Evolutionary conservation across 2,329 filamentous ascomycete species (phyloP), one percentile per base, ranked within the genome.

Genomic region (Talaromyces sp.): DNA sequence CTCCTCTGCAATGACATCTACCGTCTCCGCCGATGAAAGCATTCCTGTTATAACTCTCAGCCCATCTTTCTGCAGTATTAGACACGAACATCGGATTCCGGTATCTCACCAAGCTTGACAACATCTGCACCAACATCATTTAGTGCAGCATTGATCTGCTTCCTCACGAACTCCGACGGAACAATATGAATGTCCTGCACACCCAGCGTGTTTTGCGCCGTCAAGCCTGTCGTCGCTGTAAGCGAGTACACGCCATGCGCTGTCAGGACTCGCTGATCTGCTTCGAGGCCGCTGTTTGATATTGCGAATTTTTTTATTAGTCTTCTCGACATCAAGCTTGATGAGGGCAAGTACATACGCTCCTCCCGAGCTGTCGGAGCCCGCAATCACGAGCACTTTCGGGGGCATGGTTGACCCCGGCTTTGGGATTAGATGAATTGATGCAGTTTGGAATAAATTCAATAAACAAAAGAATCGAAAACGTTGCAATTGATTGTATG

Each of bases 231-330:
- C 10, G 93, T 97, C 25, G 93, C 92, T 57, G 93, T 97, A 87
- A 97, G 96, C 63, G 92, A 92, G 81, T 98, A 98, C 78, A 91
- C 95, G 63, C 89, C 88, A 84, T 98, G 92, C 19, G 91, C 91
- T 52, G 92, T 90, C 63, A 96, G 89, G 64, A 96, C 92, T 74
- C 96, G 96, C 72, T 98, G 93, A 73, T 98, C 93, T 44, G 93
- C 95, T 76, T 99, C 93, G 36, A 99, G 85, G 57, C 93, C 95
- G 60, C 93, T 96, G 70, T 64, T 62, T 58, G 60, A 67, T 65
- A 62, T 57, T 54, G 49, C 59, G 49, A 33, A 51, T 59, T 58
- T 36, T 36, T 17, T 32, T 25, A 47, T 55, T 63, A 10, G n/a
- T 57, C 11, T 19, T 33, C 25, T 13, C 39, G 52, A 30, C n/a